Evolutionary conservation across 192 early-diverging fungal species (phyloP).

Genomic region (Coemansia asiatica): DNA sequence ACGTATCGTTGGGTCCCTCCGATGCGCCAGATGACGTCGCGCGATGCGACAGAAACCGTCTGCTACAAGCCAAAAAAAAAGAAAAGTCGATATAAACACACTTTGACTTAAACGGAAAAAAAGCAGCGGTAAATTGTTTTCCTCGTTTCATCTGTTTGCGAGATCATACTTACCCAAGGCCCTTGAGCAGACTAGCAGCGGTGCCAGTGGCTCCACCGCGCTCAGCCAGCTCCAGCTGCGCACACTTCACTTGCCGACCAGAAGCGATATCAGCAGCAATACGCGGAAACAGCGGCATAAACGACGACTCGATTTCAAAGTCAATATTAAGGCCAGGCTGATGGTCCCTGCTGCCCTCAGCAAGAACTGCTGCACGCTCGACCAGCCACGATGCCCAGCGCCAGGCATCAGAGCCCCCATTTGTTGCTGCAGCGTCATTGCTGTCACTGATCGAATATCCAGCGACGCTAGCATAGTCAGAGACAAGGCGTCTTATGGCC

Average conservation of each 20-base stretch:
- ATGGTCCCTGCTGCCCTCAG: conserved; percentile 28
- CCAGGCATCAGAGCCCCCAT: conserved; percentile 5
- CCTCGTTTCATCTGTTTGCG: not conserved
- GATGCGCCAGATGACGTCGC: conserved; percentile 6
- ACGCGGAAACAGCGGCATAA: conserved; percentile 24
- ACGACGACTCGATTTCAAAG: conserved; percentile 14
- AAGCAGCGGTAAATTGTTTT: not conserved
- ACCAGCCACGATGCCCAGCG: conserved; percentile 25
- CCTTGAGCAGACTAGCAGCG: conserved; percentile 48
- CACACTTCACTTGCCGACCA: conserved; percentile 9
- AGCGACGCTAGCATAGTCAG: conserved; percentile 23
- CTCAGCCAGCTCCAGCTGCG: conserved; percentile 42
- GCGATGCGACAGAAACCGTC: conserved; percentile 36
- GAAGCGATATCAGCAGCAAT: conserved; percentile 28
- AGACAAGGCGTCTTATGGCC: conserved; percentile 34
- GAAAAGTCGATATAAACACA: not conserved
- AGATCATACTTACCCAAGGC: conserved; percentile 52
- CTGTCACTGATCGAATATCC: too few species aligned
- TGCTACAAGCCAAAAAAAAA: conserved; percentile 18
- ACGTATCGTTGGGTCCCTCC: not conserved
- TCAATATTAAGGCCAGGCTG: conserved; percentile 1
- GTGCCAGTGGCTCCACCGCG: conserved; percentile 12
- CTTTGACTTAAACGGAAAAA: too few species aligned
- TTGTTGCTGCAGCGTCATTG: too few species aligned
- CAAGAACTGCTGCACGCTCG: conserved; percentile 15